Base-by-base conservation (phyloP, 2,329 filamentous ascomycete genomes). In the Phyllosticta ampelicida region DNA sequence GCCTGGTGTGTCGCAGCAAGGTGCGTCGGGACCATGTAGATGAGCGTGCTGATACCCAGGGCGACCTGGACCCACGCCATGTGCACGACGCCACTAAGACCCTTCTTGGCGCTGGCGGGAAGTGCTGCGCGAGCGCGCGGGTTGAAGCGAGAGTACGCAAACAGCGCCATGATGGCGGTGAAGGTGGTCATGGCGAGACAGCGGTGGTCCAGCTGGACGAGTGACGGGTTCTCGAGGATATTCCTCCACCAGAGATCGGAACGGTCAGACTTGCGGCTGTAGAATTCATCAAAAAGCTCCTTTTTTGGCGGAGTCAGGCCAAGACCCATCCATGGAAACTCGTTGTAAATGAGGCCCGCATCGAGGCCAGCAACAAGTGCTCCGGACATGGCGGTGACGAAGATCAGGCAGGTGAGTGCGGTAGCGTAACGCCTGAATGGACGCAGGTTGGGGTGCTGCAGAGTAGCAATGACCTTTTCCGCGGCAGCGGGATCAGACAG, bases 271-370 rank as follows among this genome's bases (percentile, higher is more conserved):
- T 81, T 82, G 66, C 90, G 87, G 60, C 85, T 86, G 80, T 96
- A 96, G 76, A 90, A 95, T 44, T 82, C 78, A 67, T 92, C 86
- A 72, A 89, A 90, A 29, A 97, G 84, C 75, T 97, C 92, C 9
- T 83, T 79, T 67, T 80, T 83, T 0, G 92, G 92, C 1, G 92
- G 92, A 0, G 89, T 80, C 20, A 95, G 76, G 10, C 90, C 90
- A 3, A 83, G 74, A 9, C 94, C 94, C 94, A 99, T 99, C 74
- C 82, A 89, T 6, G 94, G 94, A 72, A 99, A 97, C 73, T 99
- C 90, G 71, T 99, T 99, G 79, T 99, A 99, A 74, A 99, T 97
- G 59, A 99, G 80, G 9, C 94, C 94, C 9, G 94, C 94, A 69
- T 99, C 94, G 13, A 99, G 85, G 29, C 94, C 94, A 6, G 94